Percentiles rank a stretch among this genome's conserved stretches.
Conservation (phyloP, 1,284 basidiomycete species). For the Leccinum solheimii region DNA sequence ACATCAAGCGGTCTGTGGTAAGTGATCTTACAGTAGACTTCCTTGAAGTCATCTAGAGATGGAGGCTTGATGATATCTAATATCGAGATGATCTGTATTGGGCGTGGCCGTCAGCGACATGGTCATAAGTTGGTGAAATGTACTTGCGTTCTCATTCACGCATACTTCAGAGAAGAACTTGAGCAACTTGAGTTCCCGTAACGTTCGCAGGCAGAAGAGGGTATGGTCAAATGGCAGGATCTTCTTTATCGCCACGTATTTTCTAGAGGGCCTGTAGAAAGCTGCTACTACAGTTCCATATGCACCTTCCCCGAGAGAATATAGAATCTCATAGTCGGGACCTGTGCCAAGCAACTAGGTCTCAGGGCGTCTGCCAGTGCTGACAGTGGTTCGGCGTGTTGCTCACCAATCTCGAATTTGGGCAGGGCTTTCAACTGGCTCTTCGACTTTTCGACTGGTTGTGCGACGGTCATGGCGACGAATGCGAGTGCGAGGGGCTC, state of each 20-base stretch:
- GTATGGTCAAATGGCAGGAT: constrained; percentile 85
- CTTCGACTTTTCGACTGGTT: constrained; percentile 21
- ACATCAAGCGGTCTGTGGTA: not conserved
- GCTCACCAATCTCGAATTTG: constrained; percentile 66
- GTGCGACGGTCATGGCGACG: constrained; percentile 14
- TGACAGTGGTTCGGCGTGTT: not conserved
- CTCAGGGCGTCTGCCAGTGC: constrained; percentile 3
- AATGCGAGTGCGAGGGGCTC: not conserved
- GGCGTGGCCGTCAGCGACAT: not conserved
- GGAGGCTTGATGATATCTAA: constrained; percentile 83
- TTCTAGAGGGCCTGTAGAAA: constrained; percentile 60
- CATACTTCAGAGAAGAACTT: constrained; percentile 84
- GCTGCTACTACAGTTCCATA: constrained; percentile 74
- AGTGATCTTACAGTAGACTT: constrained; percentile 67
- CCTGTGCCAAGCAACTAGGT: constrained; percentile 41
- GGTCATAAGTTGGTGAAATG: constrained; percentile 1
- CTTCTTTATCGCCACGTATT: constrained; percentile 80
- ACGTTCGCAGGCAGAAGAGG: constrained; percentile 74
- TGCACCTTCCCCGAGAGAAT: constrained; percentile 76
- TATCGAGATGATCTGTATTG: constrained; percentile 74
- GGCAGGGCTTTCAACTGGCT: constrained; percentile 46
- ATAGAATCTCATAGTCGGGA: constrained; percentile 73
- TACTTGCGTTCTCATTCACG: constrained; percentile 73
- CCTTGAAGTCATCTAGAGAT: constrained; percentile 77
- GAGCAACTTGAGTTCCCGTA: constrained; percentile 78